A percentile compares a stretch with the other conserved stretches of the same genome.
Evolutionary conservation across 2,329 filamentous ascomycete species (phyloP).

Genomic region (Berkeleyomyces rouxiae): DNA sequence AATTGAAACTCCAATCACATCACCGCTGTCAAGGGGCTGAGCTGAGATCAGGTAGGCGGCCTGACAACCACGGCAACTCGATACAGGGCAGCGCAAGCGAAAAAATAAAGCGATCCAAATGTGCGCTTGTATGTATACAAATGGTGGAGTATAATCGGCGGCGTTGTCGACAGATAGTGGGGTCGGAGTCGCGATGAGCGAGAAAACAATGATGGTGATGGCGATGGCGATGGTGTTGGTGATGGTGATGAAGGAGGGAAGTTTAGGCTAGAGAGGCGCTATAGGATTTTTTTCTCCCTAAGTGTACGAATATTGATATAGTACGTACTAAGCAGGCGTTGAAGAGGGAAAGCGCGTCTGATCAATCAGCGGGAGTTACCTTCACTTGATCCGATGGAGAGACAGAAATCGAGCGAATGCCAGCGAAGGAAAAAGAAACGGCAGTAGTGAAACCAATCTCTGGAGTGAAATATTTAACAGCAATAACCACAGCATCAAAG

Average conservation of each 20-base stretch:
- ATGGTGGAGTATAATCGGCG: too few relatives aligned
- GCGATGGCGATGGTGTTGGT: too few relatives aligned
- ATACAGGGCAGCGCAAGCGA: background rate
- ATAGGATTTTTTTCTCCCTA: too few relatives aligned
- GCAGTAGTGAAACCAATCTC: too few relatives aligned
- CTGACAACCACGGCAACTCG: background rate
- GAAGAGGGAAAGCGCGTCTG: background rate
- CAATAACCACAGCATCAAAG: background rate
- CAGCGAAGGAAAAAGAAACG: background rate
- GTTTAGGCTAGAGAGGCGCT: too few relatives aligned
- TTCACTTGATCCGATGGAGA: background rate
- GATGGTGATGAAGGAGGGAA: too few relatives aligned
- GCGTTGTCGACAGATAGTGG: too few relatives aligned
- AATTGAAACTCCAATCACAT: too few relatives aligned
- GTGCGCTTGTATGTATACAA: too few relatives aligned
- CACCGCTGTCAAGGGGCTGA: background rate
- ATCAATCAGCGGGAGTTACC: background rate
- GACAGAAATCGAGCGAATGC: background rate
- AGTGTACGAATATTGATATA: background rate
- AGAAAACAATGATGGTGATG: too few relatives aligned
- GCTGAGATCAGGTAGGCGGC: background rate
- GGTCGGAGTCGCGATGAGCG: too few relatives aligned
- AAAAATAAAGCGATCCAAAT: background rate
- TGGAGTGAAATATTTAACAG: background rate
- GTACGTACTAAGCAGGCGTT: background rate